Conservation (phyloP, 2,329 filamentous ascomycete genomes). For the Macrophomina pseudophaseolina region DNA sequence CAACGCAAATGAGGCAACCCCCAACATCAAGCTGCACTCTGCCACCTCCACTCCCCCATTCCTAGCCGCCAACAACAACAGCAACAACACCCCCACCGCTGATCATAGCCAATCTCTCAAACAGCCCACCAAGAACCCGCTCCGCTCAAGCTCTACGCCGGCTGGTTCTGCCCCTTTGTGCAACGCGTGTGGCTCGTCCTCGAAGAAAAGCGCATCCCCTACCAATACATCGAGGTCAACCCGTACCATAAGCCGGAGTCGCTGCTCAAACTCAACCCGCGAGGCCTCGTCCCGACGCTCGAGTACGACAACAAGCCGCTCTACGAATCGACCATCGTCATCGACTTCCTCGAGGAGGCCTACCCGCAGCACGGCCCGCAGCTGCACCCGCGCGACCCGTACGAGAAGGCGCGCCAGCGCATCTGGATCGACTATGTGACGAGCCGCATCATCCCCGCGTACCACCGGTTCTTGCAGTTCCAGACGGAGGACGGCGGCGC, state of each 20-base stretch:
- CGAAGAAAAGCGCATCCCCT: slow-evolving; percentile 72
- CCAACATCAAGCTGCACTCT: no score
- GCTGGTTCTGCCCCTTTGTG: slow-evolving; percentile 74
- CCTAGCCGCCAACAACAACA: not conserved
- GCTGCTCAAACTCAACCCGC: slow-evolving; percentile 73
- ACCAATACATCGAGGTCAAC: slow-evolving; percentile 74
- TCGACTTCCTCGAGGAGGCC: slow-evolving; percentile 77
- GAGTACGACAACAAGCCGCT: slow-evolving; percentile 62
- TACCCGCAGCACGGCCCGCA: slow-evolving; percentile 58
- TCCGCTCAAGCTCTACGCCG: slow-evolving; percentile 69
- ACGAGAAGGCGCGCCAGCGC: slow-evolving; percentile 68
- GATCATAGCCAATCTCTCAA: not conserved
- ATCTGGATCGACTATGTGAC: slow-evolving; percentile 78
- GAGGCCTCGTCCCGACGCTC: slow-evolving; percentile 76
- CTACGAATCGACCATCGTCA: slow-evolving; percentile 74
- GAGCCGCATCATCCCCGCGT: slow-evolving; percentile 69
- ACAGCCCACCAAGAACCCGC: slow-evolving; percentile 48
- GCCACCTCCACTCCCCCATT: no score
- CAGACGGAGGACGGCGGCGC: slow-evolving; percentile 40
- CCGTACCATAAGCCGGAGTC: slow-evolving; percentile 74
- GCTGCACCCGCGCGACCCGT: slow-evolving; percentile 66
- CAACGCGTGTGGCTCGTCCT: slow-evolving; percentile 76
- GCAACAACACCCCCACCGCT: not conserved
- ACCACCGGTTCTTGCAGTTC: slow-evolving; percentile 65
- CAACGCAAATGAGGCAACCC: no score